Evolutionary conservation across 2,329 filamentous ascomycete genomes (phyloP).

Genomic region (Clarireedia paspali): DNA sequence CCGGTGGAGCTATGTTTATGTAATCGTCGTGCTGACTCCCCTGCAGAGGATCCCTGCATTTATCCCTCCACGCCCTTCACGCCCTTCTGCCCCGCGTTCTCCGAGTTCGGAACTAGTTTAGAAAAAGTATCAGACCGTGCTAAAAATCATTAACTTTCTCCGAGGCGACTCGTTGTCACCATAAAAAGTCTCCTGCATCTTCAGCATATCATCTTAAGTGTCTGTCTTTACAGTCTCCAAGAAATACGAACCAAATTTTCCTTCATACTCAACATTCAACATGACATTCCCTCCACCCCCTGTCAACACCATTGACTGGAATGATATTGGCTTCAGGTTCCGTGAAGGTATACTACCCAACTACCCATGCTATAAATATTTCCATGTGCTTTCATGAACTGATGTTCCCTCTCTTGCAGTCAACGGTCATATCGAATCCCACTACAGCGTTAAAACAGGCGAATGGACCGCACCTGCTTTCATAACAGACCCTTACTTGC

Average conservation of each 20-base stretch:
- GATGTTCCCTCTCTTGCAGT: conserved; percentile 43
- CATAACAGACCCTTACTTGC: conserved; percentile 74
- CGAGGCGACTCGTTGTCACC: background rate
- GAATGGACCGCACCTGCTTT: conserved; percentile 74
- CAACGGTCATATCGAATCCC: conserved; percentile 88
- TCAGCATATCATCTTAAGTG: too few species aligned
- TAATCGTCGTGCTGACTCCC: background rate
- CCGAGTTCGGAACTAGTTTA: background rate
- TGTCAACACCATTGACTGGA: conserved; percentile 81
- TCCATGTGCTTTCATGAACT: background rate
- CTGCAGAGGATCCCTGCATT: background rate
- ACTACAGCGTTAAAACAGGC: conserved; percentile 66
- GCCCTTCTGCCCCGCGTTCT: conserved; percentile 4
- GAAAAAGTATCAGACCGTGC: too few species aligned
- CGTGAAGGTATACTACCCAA: conserved; percentile 60
- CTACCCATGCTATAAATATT: background rate
- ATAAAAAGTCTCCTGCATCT: background rate
- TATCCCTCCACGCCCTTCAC: background rate
- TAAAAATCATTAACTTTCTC: background rate
- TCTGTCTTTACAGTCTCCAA: background rate
- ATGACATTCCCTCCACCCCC: conserved; percentile 67
- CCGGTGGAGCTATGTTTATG: background rate
- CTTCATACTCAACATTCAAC: conserved; percentile 9
- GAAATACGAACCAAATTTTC: background rate
- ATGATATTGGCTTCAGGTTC: conserved; percentile 84